These are phyloP conservation scores for Fragaria vesca DNA, from an alignment of 306 rosid genomes.

Conservation along the genomic window DNA sequence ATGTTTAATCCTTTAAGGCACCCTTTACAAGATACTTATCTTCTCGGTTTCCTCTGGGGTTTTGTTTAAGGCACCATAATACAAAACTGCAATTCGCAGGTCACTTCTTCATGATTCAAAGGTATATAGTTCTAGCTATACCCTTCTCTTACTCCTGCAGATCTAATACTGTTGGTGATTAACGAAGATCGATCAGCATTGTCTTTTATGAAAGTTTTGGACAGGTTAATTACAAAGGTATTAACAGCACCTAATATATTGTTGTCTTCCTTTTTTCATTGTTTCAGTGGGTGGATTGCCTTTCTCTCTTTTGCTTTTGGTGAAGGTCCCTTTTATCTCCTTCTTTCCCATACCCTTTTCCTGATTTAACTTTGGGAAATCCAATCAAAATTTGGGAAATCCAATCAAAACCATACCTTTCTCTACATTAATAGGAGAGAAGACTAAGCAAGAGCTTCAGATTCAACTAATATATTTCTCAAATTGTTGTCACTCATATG, in stretches of 20 bases:
- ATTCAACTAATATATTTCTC: slow-evolving; percentile 35
- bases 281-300: slow-evolving; percentile 34
- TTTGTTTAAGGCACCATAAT: neutral
- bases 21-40: neutral
- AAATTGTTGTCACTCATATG: slow-evolving; percentile 23
- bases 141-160: neutral
- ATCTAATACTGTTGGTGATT: neutral
- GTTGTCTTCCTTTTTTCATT: neutral
- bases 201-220: neutral
- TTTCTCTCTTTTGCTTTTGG: slow-evolving; percentile 46
- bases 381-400: slow-evolving; percentile 50
- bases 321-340: slow-evolving; percentile 50
- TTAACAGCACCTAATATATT: neutral
- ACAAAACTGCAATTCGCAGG: neutral
- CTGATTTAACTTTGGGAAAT: slow-evolving; percentile 37
- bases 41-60: neutral
- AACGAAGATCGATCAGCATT: neutral
- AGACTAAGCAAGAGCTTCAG: slow-evolving; percentile 42
- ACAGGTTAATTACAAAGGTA: neutral
- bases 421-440: slow-evolving; percentile 24
- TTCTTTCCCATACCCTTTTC: slow-evolving; percentile 43
- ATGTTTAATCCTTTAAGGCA: neutral
- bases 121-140: neutral
- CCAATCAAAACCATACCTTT: slow-evolving; percentile 51
- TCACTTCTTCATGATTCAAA: neutral